Conservation (phyloP, 108 stramenopile species). For the Mediolabrus comicus region DNA sequence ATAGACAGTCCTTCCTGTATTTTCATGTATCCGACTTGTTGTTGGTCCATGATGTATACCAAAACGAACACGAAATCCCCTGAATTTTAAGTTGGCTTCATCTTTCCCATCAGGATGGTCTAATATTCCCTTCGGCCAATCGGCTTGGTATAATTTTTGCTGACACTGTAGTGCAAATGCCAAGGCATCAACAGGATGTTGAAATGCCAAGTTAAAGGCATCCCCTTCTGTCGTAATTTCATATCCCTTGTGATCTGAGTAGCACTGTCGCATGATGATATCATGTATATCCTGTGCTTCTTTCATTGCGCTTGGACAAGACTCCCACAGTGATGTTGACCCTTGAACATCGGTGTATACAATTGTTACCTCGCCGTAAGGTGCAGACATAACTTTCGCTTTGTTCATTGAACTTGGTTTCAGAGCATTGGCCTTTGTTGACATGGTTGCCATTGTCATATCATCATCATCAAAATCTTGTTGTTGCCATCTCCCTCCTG, state of each 20-base stretch:
- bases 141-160: constrained; percentile 22
- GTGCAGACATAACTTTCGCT: neutral
- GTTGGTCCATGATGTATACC: constrained; percentile 29
- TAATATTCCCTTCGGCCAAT: constrained; percentile 41
- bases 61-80: constrained; percentile 28
- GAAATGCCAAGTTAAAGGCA: constrained; percentile 42
- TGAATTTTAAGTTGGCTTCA: constrained; percentile 22
- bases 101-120: constrained; percentile 29
- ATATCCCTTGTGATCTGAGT: constrained; percentile 28
- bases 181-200: constrained; percentile 38
- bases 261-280: constrained; percentile 30
- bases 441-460: neutral
- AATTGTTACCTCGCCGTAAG: constrained; percentile 9
- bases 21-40: constrained; percentile 14
- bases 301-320: constrained; percentile 36
- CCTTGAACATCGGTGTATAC: constrained; percentile 45
- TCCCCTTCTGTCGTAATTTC: constrained; percentile 45
- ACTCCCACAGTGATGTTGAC: constrained; percentile 43
- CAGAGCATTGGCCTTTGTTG: neutral
- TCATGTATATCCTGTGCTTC: constrained; percentile 37
- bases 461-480: neutral
- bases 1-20: constrained; percentile 29
- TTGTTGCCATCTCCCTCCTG: neutral
- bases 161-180: constrained; percentile 38
- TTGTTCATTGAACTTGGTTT: neutral